These are phyloP conservation scores for Carex arenaria DNA, from an alignment of 202 grass and related monocot genomes.

Conservation along the genomic window DNA sequence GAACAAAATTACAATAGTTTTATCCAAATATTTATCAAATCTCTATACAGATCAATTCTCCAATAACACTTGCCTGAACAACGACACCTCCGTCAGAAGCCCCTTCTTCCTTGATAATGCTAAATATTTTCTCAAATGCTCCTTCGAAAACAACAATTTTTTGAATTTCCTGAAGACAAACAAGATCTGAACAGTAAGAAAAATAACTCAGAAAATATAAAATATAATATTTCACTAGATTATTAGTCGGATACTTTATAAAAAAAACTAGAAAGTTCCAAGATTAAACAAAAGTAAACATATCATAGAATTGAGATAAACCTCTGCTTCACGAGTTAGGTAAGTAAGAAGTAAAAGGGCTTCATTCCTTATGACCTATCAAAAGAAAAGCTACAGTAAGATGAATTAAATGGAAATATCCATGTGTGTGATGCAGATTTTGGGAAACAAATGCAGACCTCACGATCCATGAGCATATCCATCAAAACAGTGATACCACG, in stretches of 20 bases:
- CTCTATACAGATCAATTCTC: not conserved
- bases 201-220: not conserved
- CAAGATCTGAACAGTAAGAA: constrained; percentile 11
- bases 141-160: constrained; percentile 99
- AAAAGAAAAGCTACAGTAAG: constrained; percentile 16
- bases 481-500: constrained; percentile 95
- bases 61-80: constrained; percentile 70
- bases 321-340: constrained; percentile 94
- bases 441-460: constrained; percentile 40
- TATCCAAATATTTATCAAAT: constrained; percentile 6
- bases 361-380: constrained; percentile 98
- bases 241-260: not conserved
- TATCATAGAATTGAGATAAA: constrained; percentile 25
- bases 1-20: not conserved
- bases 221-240: constrained; percentile 6
- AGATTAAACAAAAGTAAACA: constrained; percentile 23
- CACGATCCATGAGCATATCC: constrained; percentile 99
- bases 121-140: constrained; percentile 98
- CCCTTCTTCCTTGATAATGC: constrained; percentile 97
- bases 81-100: constrained; percentile 97
- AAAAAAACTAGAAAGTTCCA: not conserved
- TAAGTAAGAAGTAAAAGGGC: constrained; percentile 94
- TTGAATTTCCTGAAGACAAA: constrained; percentile 88
- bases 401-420: not conserved
- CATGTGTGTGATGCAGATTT: not conserved